Evolutionary conservation across 1,284 basidiomycete species (phyloP).

Genomic region (Boletus nobilissimus): DNA sequence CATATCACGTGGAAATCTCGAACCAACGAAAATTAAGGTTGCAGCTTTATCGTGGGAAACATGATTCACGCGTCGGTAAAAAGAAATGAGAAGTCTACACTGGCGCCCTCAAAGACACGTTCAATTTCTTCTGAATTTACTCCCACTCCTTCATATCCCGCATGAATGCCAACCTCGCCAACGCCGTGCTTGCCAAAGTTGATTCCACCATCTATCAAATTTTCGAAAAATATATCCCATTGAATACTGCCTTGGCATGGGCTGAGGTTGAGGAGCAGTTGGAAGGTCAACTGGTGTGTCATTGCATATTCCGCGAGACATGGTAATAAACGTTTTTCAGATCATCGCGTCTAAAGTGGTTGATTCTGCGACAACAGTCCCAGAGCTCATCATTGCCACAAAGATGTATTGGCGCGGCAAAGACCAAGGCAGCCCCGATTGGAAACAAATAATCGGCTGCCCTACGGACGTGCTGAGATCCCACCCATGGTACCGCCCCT

Average conservation of each 20-base stretch:
- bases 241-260: neutral
- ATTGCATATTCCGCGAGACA: neutral
- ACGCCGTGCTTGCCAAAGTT: neutral
- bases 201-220: neutral
- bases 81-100: too few species aligned
- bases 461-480: neutral
- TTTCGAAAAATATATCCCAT: neutral
- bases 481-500: neutral
- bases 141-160: neutral
- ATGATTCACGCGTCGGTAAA: neutral
- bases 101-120: neutral
- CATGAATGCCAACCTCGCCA: neutral
- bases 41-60: neutral
- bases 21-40: neutral
- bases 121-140: neutral
- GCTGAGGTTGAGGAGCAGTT: neutral
- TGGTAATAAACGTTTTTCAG: neutral
- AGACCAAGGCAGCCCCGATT: neutral
- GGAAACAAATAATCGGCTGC: neutral
- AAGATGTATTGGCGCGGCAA: neutral
- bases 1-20: neutral
- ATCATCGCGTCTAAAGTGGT: neutral
- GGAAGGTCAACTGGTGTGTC: neutral
- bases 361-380: neutral
- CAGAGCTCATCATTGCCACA: neutral